Evolutionary conservation across 2,329 filamentous ascomycete species (phyloP).

Genomic region (Cladosporium oxysporum): DNA sequence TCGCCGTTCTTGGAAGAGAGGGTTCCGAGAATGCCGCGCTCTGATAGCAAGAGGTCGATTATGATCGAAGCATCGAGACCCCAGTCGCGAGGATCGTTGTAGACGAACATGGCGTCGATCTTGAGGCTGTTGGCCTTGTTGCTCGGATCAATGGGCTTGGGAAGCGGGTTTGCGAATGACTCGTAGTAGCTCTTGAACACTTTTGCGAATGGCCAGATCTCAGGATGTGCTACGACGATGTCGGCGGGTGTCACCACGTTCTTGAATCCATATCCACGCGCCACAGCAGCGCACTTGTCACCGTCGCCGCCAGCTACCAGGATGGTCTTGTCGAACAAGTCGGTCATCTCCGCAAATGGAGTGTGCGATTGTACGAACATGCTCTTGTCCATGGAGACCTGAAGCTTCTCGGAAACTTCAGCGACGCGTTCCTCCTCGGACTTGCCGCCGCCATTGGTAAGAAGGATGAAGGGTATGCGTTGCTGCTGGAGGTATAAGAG

Average conservation of each 20-base stretch:
- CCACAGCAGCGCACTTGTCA: slow-evolving; percentile 17
- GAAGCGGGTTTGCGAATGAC: slow-evolving; percentile 59
- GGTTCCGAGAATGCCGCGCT: slow-evolving; percentile 77
- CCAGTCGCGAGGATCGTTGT: slow-evolving; percentile 97
- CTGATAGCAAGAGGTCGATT: slow-evolving; percentile 77
- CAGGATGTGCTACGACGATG: slow-evolving; percentile 71
- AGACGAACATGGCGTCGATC: slow-evolving; percentile 88
- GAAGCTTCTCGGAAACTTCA: slow-evolving; percentile 67
- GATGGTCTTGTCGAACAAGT: slow-evolving; percentile 56
- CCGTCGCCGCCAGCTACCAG: slow-evolving; percentile 50
- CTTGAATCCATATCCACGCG: slow-evolving; percentile 66
- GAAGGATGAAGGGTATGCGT: slow-evolving; percentile 84
- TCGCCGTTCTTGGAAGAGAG: slow-evolving; percentile 72
- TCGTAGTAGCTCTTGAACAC: slow-evolving; percentile 65
- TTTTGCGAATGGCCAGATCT: slow-evolving; percentile 80
- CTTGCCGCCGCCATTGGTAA: slow-evolving; percentile 94
- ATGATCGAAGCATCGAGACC: slow-evolving; percentile 85
- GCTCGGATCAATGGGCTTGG: slow-evolving; percentile 50
- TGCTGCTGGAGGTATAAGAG: slow-evolving; percentile 72
- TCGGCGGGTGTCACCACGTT: slow-evolving; percentile 85
- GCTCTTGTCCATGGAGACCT: slow-evolving; percentile 63
- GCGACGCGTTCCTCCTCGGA: slow-evolving; percentile 72
- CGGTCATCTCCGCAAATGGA: slow-evolving; percentile 73
- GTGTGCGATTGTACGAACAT: slow-evolving; percentile 91
- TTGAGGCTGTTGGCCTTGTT: slow-evolving; percentile 61